Evolutionary conservation across 2,329 filamentous ascomycete species (phyloP), one percentile per base, ranked within the genome.

Genomic region (Pestalotiopsis sp.): DNA sequence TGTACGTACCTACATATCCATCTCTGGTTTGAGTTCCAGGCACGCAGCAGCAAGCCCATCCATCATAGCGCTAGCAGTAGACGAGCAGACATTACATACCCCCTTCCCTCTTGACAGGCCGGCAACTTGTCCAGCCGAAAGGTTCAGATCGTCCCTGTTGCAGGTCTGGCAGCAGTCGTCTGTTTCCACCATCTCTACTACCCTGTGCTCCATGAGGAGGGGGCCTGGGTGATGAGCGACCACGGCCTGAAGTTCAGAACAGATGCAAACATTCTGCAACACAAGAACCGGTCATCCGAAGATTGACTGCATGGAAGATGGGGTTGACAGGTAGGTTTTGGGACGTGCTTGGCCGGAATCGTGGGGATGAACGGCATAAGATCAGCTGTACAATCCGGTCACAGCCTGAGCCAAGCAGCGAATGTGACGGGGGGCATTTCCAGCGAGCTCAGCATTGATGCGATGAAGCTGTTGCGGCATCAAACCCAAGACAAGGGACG

Each of bases 351-450:
- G 72, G 72, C 72, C 71, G 71, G 66, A 70, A 67, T 72, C 72
- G 73, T 75, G 74, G 73, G 74, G 74, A 76, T 73, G 78, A 75
- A 80, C 81, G 82, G 82, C 82, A 83, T 83, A 82, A 83, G 79
- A 83, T 81, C 78, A 82, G 74, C 80, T 81, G 74, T 78, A 78
- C 78, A 80, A 81, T 82, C 82, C 82, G 82, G 82, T 84, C 81
- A 80, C 81, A 83, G 81, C 80, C 80, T 75, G 75, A 77, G 73
- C 75, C 75, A 75, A 77, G 75, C 75, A 75, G 31, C 5, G 45
- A 52, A 52, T 52, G 45, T 52, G 20, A 52, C 45, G 45, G 45
- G 45, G 41, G 45, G 17, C 5, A 9, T 20, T 72, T 68, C 70
- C 68, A 69, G 69, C 73, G 71, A 71, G 72, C 69, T 71, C 67